Evolutionary conservation across 352 stramenopile genomes (phyloP).

Genomic region (Pythium brachiatum): DNA sequence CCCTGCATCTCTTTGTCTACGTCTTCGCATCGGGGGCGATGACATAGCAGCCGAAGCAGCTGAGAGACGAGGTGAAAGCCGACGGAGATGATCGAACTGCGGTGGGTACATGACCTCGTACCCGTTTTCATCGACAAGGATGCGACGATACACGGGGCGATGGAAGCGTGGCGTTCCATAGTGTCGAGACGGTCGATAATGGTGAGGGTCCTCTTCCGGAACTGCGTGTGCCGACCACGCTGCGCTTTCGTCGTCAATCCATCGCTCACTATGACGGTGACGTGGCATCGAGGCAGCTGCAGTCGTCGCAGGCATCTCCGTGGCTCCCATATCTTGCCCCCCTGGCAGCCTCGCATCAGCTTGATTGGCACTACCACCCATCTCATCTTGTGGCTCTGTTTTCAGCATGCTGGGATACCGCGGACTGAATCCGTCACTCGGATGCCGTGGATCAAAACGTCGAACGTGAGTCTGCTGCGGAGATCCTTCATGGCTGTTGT

Average conservation of each 20-base stretch:
- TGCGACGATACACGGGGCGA: slow-evolving; percentile 14
- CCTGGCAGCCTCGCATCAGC: background rate
- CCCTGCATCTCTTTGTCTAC: background rate
- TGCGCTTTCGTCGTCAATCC: background rate
- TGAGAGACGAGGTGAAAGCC: slow-evolving; percentile 4
- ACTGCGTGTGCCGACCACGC: background rate
- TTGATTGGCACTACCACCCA: background rate
- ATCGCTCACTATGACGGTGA: background rate
- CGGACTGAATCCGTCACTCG: background rate
- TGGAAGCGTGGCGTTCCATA: background rate
- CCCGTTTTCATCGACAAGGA: slow-evolving; percentile 18
- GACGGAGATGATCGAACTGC: slow-evolving; percentile 9
- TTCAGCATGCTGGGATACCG: background rate
- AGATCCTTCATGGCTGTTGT: background rate
- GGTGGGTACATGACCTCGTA: slow-evolving; percentile 11
- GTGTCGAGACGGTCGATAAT: background rate
- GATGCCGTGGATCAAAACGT: background rate
- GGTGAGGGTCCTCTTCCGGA: background rate
- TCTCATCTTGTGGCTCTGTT: background rate
- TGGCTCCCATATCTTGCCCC: background rate
- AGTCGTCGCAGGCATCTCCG: background rate
- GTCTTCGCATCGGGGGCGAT: slow-evolving; percentile 1
- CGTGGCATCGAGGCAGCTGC: background rate
- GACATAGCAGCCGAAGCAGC: background rate
- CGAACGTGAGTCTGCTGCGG: background rate